Percentiles rank a stretch among this genome's conserved stretches.
Evolutionary conservation across 2,329 filamentous ascomycete genomes (phyloP).

Genomic region (Westerdykella ornata): DNA sequence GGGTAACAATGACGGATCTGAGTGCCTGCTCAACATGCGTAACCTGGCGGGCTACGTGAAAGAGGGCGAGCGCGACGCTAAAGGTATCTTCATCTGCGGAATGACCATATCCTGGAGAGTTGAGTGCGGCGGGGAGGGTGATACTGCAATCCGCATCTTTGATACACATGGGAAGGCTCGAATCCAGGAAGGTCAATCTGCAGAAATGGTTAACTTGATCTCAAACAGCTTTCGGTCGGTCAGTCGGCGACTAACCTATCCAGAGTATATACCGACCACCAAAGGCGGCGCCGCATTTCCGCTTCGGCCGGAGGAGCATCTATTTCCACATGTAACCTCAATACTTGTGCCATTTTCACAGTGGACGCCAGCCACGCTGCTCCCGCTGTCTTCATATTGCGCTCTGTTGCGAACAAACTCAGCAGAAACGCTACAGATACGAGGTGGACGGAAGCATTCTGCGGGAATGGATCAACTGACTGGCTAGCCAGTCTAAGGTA

Average conservation of each 20-base stretch:
- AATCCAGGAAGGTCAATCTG: conserved; percentile 68
- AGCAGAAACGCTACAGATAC: conserved; percentile 65
- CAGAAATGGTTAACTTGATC: conserved; percentile 14
- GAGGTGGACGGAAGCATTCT: conserved; percentile 69
- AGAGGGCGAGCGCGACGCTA: conserved; percentile 69
- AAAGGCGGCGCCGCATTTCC: conserved; percentile 80
- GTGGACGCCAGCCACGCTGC: conserved; percentile 81
- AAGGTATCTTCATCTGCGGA: conserved; percentile 39
- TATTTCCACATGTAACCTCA: conserved; percentile 71
- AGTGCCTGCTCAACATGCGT: conserved; percentile 66
- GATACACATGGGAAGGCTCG: conserved; percentile 74
- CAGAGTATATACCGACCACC: conserved; percentile 90
- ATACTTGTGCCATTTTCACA: conserved; percentile 72
- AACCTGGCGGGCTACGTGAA: conserved; percentile 75
- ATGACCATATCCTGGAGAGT: conserved; percentile 25
- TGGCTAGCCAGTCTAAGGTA: conserved; percentile 66
- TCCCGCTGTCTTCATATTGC: conserved; percentile 76
- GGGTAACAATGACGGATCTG: conserved; percentile 55
- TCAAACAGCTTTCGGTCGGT: not conserved
- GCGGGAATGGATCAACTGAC: conserved; percentile 73
- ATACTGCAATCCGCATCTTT: conserved; percentile 85
- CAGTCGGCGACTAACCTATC: conserved; percentile 62
- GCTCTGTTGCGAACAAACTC: conserved; percentile 74
- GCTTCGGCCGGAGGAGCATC: conserved; percentile 66
- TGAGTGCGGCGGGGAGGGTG: conserved; percentile 62